Conservation (phyloP, 2,329 filamentous ascomycete species). For the Paecilomyces formosus region DNA sequence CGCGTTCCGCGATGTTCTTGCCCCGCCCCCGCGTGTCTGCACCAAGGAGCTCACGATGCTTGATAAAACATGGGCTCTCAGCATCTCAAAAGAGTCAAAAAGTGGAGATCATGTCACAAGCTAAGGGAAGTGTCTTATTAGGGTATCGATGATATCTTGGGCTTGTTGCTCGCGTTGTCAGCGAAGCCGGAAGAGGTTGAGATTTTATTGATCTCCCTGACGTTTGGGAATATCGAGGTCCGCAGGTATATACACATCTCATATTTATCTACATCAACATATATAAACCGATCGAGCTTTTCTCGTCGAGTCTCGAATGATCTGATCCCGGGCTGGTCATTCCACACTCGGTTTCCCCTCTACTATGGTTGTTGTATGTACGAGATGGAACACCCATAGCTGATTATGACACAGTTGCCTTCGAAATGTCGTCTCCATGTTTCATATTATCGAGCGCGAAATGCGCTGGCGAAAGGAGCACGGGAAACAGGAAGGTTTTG, state of each 20-base stretch:
- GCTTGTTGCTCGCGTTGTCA: conserved; percentile 77
- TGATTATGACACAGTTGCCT: conserved; percentile 56
- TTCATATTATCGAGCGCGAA: conserved; percentile 88
- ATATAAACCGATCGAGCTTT: neutral
- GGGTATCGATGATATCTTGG: conserved; percentile 86
- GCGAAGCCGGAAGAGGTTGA: conserved; percentile 78
- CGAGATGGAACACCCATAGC: neutral
- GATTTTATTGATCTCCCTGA: conserved; percentile 76
- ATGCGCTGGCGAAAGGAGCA: conserved; percentile 69
- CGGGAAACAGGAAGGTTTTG: conserved; percentile 63
- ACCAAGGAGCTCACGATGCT: neutral
- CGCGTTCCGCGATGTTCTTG: neutral
- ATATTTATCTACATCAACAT: neutral
- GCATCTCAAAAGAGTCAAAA: neutral
- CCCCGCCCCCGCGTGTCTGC: neutral
- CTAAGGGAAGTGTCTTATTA: conserved; percentile 8
- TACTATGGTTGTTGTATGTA: neutral
- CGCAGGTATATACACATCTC: conserved; percentile 53
- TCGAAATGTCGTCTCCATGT: conserved; percentile 80
- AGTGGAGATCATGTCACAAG: neutral
- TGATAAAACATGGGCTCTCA: neutral
- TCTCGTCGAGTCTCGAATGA: neutral
- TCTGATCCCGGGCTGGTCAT: neutral
- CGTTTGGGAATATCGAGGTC: conserved; percentile 88
- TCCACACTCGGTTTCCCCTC: neutral